Evolutionary conservation across 2,329 filamentous ascomycete genomes (phyloP).

Genomic region (Alternaria triticimaculans): DNA sequence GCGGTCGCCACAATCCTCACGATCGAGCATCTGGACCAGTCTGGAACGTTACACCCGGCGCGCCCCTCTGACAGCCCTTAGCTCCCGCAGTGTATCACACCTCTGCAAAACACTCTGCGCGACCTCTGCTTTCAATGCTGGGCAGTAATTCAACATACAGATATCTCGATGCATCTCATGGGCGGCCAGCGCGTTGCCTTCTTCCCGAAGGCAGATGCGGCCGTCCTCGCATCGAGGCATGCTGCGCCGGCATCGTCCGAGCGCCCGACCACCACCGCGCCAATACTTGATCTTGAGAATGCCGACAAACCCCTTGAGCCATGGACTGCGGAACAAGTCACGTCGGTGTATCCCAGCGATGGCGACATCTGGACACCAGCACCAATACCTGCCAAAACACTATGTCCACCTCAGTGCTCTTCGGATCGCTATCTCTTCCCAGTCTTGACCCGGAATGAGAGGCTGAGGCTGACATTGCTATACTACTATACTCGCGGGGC

Average conservation of each 20-base stretch:
- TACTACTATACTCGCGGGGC: slow-evolving; percentile 56
- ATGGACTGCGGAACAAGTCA: slow-evolving; percentile 22
- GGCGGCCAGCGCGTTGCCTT: slow-evolving; percentile 22
- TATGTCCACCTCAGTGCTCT: slow-evolving; percentile 10
- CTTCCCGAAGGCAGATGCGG: slow-evolving; percentile 37
- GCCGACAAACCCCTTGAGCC: slow-evolving; percentile 21
- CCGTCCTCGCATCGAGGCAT: slow-evolving; percentile 29
- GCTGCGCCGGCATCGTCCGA: slow-evolving; percentile 19
- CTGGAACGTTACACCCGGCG: background rate
- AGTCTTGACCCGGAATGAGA: slow-evolving; percentile 45
- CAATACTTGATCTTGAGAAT: slow-evolving; percentile 33
- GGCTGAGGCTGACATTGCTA: slow-evolving; percentile 48
- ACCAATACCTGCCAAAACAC: slow-evolving; percentile 22
- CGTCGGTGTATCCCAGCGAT: slow-evolving; percentile 24
- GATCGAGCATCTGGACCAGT: background rate
- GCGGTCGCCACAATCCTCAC: background rate
- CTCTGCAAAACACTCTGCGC: background rate
- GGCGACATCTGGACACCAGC: slow-evolving; percentile 24
- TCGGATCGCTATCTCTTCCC: slow-evolving; percentile 46
- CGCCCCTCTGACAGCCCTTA: slow-evolving; percentile 8
- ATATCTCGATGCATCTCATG: slow-evolving; percentile 16
- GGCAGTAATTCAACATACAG: background rate
- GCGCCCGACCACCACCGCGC: slow-evolving; percentile 28
- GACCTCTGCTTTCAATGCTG: slow-evolving; percentile 5
- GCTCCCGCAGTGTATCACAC: background rate